A percentile compares a stretch with the other conserved stretches of the same genome.
These are phyloP conservation scores for Penicillium psychrofluorescens DNA, from an alignment of 495 filamentous ascomycete genomes.

Conservation along the genomic window DNA sequence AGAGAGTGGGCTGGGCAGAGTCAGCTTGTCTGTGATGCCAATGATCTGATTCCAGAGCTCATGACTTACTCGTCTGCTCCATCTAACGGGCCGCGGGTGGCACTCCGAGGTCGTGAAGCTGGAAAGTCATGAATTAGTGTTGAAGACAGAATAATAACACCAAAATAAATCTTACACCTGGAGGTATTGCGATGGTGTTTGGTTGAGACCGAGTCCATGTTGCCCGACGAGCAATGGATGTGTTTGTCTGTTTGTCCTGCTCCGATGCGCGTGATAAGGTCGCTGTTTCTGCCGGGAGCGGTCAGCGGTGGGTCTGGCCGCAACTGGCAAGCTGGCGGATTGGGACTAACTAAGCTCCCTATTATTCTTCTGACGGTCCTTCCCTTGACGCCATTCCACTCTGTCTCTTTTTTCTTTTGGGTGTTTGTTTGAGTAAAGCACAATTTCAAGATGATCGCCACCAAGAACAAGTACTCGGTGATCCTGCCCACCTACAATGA, in stretches of 20 bases:
- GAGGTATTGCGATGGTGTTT: slow-evolving; percentile 32
- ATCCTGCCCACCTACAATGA: slow-evolving; percentile 98
- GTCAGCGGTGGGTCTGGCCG: slow-evolving; percentile 7
- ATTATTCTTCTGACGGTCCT: slow-evolving; percentile 12
- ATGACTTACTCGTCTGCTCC: slow-evolving; percentile 38
- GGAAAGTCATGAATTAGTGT: slow-evolving; percentile 13
- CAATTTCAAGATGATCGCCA: slow-evolving; percentile 29
- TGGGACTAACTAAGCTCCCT: slow-evolving; percentile 16
- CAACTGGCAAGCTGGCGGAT: slow-evolving; percentile 23
- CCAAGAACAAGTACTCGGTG: slow-evolving; percentile 81
- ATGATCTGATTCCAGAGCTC: too few species aligned
- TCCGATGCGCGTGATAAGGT: slow-evolving; percentile 13
- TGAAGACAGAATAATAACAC: background rate
- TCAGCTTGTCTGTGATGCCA: slow-evolving; percentile 8
- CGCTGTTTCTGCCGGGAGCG: slow-evolving; percentile 23
- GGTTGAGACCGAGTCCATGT: slow-evolving; percentile 19
- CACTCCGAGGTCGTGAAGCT: slow-evolving; percentile 44
- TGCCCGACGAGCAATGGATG: background rate
- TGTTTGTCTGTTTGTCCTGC: background rate
- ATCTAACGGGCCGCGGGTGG: slow-evolving; percentile 47
- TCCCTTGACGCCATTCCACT: slow-evolving; percentile 1
- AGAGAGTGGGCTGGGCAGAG: slow-evolving; percentile 16
- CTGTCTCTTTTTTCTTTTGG: slow-evolving; percentile 1
- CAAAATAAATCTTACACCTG: slow-evolving; percentile 23
- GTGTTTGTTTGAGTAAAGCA: slow-evolving; percentile 3